Conservation (phyloP, 1,284 basidiomycete genomes). For the Pseudozyma sp. region DNA sequence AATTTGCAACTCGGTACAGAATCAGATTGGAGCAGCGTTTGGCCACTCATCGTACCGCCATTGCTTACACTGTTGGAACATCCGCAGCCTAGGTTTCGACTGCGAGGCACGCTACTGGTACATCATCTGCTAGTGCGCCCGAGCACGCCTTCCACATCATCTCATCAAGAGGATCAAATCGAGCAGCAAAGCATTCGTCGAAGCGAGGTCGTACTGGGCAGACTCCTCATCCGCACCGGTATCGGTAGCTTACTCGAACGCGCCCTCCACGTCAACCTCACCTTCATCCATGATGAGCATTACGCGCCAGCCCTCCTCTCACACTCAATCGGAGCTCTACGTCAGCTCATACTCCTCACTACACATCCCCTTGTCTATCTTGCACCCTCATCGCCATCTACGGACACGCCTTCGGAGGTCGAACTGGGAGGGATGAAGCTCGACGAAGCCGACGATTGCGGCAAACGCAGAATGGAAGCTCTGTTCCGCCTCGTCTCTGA, state of each 20-base stretch:
- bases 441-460: constrained; percentile 16
- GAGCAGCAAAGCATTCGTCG: neutral
- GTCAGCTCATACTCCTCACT: constrained; percentile 29
- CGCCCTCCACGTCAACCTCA: constrained; percentile 38
- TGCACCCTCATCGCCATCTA: neutral
- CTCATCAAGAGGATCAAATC: neutral
- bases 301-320: constrained; percentile 20
- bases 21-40: constrained; percentile 28
- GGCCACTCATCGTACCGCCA: constrained; percentile 40
- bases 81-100: constrained; percentile 27
- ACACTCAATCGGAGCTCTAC: constrained; percentile 26
- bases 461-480: constrained; percentile 24
- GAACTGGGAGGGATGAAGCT: neutral
- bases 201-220: constrained; percentile 6
- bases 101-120: constrained; percentile 14
- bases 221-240: constrained; percentile 35
- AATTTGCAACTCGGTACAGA: constrained; percentile 8
- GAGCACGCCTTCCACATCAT: neutral
- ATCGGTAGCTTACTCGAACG: constrained; percentile 39
- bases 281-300: constrained; percentile 29
- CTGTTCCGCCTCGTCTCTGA: constrained; percentile 24
- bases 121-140: constrained; percentile 12
- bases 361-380: constrained; percentile 21
- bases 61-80: constrained; percentile 43
- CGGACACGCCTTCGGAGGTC: neutral